Evolutionary conservation across 164 flowering plant genomes (phyloP).

Genomic region (Kalanchoe fedtschenkoi): DNA sequence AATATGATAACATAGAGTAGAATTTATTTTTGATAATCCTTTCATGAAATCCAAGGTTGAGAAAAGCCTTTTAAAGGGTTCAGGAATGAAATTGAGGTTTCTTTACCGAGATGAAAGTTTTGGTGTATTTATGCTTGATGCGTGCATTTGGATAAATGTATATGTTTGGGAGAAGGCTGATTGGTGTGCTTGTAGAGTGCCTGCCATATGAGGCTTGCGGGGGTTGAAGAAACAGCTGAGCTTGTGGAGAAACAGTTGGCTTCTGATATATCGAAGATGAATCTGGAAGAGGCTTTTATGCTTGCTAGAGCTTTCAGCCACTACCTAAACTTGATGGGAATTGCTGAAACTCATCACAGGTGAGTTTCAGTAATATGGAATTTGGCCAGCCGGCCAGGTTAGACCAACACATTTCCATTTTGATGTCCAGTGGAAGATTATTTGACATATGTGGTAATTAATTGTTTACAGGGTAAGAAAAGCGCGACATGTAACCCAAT

Average conservation of each 20-base stretch:
- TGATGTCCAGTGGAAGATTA: not conserved
- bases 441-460: not conserved
- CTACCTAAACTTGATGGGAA: constrained; percentile 68
- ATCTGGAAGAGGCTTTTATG: constrained; percentile 65
- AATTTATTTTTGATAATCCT: no score
- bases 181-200: constrained; percentile 57
- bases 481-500: constrained; percentile 25
- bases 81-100: no score
- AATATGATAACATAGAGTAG: no score
- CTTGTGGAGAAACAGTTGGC: constrained; percentile 62
- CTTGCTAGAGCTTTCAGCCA: constrained; percentile 85
- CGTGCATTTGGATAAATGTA: no score
- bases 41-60: no score
- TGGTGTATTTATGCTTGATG: no score
- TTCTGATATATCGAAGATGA: constrained; percentile 66
- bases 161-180: no score
- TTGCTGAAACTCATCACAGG: constrained; percentile 94
- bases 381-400: not conserved
- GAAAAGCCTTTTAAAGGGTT: no score
- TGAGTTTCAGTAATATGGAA: constrained; percentile 9
- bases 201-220: constrained; percentile 63
- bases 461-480: constrained; percentile 43
- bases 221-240: constrained; percentile 66
- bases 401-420: not conserved
- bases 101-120: no score